Conservation (phyloP, 345 rosid genomes). For the Aethionema arabicum region DNA sequence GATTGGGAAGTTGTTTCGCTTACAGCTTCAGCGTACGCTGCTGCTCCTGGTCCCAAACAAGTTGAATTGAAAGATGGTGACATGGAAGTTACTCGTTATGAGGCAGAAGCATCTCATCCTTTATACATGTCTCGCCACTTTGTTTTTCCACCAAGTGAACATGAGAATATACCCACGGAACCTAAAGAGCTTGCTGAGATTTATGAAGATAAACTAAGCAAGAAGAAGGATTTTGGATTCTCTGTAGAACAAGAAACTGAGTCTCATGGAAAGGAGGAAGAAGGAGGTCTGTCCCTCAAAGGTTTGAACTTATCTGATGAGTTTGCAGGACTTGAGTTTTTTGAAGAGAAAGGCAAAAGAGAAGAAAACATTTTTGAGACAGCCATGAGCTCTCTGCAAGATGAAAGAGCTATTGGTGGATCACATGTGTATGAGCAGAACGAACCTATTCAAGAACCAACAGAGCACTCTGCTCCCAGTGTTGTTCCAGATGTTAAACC, state of each 20-base stretch:
- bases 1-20: conserved; percentile 97
- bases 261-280: conserved; percentile 59
- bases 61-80: conserved; percentile 43
- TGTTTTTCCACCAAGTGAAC: conserved; percentile 55
- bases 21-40: conserved; percentile 88
- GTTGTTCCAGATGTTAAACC: conserved; percentile 43
- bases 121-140: conserved; percentile 85
- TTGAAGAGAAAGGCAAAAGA: conserved; percentile 46
- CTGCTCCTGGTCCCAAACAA: conserved; percentile 71
- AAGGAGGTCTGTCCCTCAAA: conserved; percentile 24
- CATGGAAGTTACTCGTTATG: conserved; percentile 29
- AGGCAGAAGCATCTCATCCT: conserved; percentile 58
- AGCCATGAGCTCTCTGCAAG: conserved; percentile 50
- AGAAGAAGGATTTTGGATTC: conserved; percentile 43
- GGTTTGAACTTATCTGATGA: conserved; percentile 31
- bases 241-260: conserved; percentile 41
- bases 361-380: conserved; percentile 55
- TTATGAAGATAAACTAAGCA: conserved; percentile 22
- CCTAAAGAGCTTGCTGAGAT: conserved; percentile 39
- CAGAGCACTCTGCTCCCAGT: conserved; percentile 41
- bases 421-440: conserved; percentile 45
- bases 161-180: conserved; percentile 47
- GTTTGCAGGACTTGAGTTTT: conserved; percentile 47
- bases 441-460: conserved; percentile 36
- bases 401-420: conserved; percentile 48